Percentiles rank a stretch among this genome's conserved stretches.
These are phyloP conservation scores for Astraeus odoratus DNA, from an alignment of 768 basidiomycete species.

Conservation along the genomic window DNA sequence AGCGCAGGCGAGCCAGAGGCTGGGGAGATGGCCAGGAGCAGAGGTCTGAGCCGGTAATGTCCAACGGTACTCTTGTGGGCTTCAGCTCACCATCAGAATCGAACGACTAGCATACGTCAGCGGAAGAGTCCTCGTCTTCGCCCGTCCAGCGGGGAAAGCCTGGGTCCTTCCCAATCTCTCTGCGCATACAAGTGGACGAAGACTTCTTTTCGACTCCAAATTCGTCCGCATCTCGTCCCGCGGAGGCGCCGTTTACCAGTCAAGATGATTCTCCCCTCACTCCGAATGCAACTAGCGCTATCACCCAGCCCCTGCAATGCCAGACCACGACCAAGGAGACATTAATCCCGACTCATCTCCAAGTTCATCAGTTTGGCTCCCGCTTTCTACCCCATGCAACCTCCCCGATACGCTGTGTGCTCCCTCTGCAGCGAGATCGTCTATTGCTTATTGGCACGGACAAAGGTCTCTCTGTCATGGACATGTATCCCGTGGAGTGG, in stretches of 20 bases:
- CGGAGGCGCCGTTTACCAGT: background rate
- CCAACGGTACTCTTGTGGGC: background rate
- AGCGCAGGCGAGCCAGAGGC: conserved; percentile 54
- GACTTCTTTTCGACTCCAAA: conserved; percentile 24
- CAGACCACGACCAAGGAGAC: conserved; percentile 39
- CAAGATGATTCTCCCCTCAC: conserved; percentile 9
- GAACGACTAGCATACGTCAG: conserved; percentile 11
- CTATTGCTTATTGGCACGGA: conserved; percentile 76
- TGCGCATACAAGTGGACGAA: conserved; percentile 42
- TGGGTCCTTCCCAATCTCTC: conserved; percentile 3
- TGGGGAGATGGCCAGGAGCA: conserved; percentile 50
- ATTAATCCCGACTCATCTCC: conserved; percentile 57
- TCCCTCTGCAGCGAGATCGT: conserved; percentile 60
- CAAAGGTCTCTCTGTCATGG: conserved; percentile 72
- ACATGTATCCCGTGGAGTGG: conserved; percentile 77
- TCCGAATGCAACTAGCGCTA: conserved; percentile 19
- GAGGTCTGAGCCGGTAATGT: conserved; percentile 10
- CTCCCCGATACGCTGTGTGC: conserved; percentile 64
- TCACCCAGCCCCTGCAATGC: conserved; percentile 25
- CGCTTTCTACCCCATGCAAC: conserved; percentile 79
- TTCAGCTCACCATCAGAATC: conserved; percentile 6
- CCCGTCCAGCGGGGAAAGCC: too few species aligned
- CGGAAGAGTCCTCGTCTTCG: background rate
- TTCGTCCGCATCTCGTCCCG: background rate
- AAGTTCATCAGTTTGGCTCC: conserved; percentile 75